phyloP scores from a whole-genome alignment of 164 flowering plant species.

The Cinnamomum chago region DNA sequence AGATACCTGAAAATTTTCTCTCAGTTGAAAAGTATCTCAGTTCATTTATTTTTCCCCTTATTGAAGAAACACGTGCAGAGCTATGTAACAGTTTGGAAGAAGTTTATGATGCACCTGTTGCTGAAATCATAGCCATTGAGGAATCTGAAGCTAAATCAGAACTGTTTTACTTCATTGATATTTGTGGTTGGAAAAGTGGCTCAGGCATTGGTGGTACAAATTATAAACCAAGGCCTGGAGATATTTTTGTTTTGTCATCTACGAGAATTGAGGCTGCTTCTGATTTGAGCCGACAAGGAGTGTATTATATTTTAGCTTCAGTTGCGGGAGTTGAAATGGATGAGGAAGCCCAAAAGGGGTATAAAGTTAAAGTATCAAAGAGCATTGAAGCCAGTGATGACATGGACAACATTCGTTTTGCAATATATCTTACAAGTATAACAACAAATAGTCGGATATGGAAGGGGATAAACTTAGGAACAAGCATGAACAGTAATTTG shows the following conservation, averaged over 20 bases:
- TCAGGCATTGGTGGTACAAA: slow-evolving; percentile 22
- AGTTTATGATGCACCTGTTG: slow-evolving; percentile 41
- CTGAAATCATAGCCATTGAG: slow-evolving; percentile 30
- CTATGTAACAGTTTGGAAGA: slow-evolving; percentile 44
- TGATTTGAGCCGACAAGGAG: slow-evolving; percentile 36
- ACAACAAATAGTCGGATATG: slow-evolving; percentile 52
- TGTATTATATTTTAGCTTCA: slow-evolving; percentile 37
- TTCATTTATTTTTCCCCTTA: slow-evolving; percentile 42
- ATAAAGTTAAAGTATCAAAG: slow-evolving; percentile 27
- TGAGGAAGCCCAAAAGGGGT: not conserved
- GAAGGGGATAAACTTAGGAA: slow-evolving; percentile 33
- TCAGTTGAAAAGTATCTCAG: slow-evolving; percentile 43
- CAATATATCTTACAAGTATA: slow-evolving; percentile 45
- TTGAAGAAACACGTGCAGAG: slow-evolving; percentile 55
- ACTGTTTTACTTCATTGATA: not conserved
- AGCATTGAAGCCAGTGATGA: slow-evolving; percentile 18
- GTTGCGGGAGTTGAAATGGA: slow-evolving; percentile 18
- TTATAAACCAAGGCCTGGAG: slow-evolving; percentile 53
- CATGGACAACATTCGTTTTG: slow-evolving; percentile 28
- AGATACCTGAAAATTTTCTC: slow-evolving; percentile 46
- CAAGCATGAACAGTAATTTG: not conserved
- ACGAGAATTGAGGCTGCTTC: slow-evolving; percentile 36
- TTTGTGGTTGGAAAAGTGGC: not conserved
- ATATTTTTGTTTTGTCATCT: slow-evolving; percentile 48
- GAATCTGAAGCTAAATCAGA: slow-evolving; percentile 9